Base-by-base conservation (phyloP, 805 yeast species). In the Kockiozyma suomiensis region DNA sequence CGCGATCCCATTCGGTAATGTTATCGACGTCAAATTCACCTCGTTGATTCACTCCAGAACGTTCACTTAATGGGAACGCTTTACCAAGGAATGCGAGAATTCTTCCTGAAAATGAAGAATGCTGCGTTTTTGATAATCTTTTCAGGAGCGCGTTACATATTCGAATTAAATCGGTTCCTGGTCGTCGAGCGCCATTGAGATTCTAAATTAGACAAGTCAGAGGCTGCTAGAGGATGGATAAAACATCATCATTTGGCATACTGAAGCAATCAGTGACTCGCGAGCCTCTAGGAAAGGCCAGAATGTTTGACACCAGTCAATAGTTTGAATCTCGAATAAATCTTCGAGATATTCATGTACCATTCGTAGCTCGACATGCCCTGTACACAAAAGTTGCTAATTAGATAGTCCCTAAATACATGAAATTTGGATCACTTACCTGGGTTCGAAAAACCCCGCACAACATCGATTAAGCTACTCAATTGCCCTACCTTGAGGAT, bases 1-100 rank as follows among this genome's bases (percentile, higher is more conserved):
- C 19, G n/a, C 13, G 30, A 6, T 58, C 66, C 50, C 58, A 51
- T 46, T 32, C 46, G 1, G 63, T 74, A 13, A 65, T 60, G 60
- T 74, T 75, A 26, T 70, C 77, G 0, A 63, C 61, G 56, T 74
- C 69, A 62, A 69, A 74, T 8, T 69, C 70, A 1, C 77, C 78
- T 17, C 72, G 68, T 15, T 71, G 68, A 50, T 74, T 74, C 15
- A 74, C 64, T 6, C 77, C 77, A n/a, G 74, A 70, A 42, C 71
- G 69, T 48, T 74, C 77, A 46, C 65, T 60, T 21, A 74, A 56
- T 1, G 77, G 75, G 53, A 74, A 74, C 2, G 75, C 77, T 12
- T 69, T 54, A 7, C 76, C 73, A 26, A 74, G 66, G 33, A 69
- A 74, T 45, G 70, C 69, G 37, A 73, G 69, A 35, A 74, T 69